Conservation (phyloP, 495 filamentous ascomycete species). For the Melanomma pulvis-pyrius region DNA sequence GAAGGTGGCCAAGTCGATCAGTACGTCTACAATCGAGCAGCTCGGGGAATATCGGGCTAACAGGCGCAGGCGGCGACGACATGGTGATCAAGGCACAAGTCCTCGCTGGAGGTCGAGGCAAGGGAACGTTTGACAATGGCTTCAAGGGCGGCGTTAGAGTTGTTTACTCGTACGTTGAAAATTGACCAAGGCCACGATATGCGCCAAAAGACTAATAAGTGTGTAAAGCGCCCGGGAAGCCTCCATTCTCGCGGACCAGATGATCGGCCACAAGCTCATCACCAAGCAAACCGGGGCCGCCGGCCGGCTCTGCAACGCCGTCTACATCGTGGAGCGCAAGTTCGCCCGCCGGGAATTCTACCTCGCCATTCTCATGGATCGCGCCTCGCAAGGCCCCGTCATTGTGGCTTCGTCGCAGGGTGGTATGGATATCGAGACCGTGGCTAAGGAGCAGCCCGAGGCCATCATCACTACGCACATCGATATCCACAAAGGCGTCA, state of each 20-base stretch:
- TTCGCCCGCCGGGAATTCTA: slow-evolving; percentile 99
- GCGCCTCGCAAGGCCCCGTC: slow-evolving; percentile 84
- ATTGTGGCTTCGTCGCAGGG: slow-evolving; percentile 97
- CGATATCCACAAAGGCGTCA: slow-evolving; percentile 92
- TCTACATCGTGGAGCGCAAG: slow-evolving; percentile 99
- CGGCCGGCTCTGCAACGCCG: slow-evolving; percentile 90
- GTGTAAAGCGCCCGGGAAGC: slow-evolving; percentile 71
- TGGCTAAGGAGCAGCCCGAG: slow-evolving; percentile 95
- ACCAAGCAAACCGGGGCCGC: slow-evolving; percentile 96
- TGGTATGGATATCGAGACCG: slow-evolving; percentile 98
- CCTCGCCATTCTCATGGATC: slow-evolving; percentile 97
- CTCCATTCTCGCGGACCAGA: slow-evolving; percentile 97
- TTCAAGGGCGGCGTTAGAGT: slow-evolving; percentile 98
- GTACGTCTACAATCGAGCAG: slow-evolving; percentile 48
- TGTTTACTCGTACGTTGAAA: slow-evolving; percentile 79
- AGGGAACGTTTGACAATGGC: slow-evolving; percentile 96
- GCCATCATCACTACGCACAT: slow-evolving; percentile 92
- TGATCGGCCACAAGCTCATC: slow-evolving; percentile 99
- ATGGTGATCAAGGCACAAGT: slow-evolving; percentile 99
- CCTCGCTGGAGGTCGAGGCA: slow-evolving; percentile 93
- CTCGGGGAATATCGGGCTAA: slow-evolving; percentile 26
- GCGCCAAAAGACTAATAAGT: background rate
- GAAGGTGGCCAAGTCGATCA: slow-evolving; percentile 83
- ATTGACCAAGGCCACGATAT: slow-evolving; percentile 27
- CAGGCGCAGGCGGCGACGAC: slow-evolving; percentile 72